These are phyloP conservation scores for Ilyonectria sp. DNA, from an alignment of 2,329 filamentous ascomycete species.

Conservation along the genomic window DNA sequence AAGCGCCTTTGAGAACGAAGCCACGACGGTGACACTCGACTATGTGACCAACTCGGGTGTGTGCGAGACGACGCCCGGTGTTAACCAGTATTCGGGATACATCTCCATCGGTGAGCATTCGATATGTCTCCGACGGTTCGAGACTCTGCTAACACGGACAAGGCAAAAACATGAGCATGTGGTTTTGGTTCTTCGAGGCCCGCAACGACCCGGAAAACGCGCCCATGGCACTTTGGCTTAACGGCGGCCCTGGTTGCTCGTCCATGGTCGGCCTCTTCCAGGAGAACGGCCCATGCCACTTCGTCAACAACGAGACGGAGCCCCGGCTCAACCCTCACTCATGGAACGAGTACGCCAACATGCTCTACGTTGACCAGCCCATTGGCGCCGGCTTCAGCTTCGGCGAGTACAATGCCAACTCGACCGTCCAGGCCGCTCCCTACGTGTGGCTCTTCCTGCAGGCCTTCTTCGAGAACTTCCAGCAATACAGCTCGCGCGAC, in stretches of 20 bases:
- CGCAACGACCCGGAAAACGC: constrained; percentile 57
- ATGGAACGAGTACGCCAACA: constrained; percentile 75
- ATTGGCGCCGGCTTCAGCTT: constrained; percentile 50
- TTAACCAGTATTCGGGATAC: constrained; percentile 77
- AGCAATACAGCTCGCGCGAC: constrained; percentile 71
- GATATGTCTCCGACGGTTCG: neutral
- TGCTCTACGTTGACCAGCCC: constrained; percentile 80
- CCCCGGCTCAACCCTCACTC: constrained; percentile 70
- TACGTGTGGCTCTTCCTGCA: constrained; percentile 71
- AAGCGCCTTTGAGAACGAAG: constrained; percentile 38
- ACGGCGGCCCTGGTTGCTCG: constrained; percentile 53
- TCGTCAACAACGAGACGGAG: constrained; percentile 58
- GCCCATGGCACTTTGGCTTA: constrained; percentile 71
- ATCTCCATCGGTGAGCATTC: constrained; percentile 65
- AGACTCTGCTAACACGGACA: neutral
- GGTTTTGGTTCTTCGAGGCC: constrained; percentile 67
- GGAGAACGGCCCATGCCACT: constrained; percentile 85
- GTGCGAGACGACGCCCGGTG: constrained; percentile 71
- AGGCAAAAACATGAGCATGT: constrained; percentile 49
- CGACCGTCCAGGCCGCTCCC: constrained; percentile 50
- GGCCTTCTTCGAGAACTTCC: constrained; percentile 75
- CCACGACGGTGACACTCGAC: constrained; percentile 42
- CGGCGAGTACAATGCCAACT: constrained; percentile 48
- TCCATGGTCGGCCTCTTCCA: constrained; percentile 64
- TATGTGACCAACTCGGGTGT: constrained; percentile 56